Conservation (phyloP, 2,329 filamentous ascomycete species). For the Xylariales sp. region DNA sequence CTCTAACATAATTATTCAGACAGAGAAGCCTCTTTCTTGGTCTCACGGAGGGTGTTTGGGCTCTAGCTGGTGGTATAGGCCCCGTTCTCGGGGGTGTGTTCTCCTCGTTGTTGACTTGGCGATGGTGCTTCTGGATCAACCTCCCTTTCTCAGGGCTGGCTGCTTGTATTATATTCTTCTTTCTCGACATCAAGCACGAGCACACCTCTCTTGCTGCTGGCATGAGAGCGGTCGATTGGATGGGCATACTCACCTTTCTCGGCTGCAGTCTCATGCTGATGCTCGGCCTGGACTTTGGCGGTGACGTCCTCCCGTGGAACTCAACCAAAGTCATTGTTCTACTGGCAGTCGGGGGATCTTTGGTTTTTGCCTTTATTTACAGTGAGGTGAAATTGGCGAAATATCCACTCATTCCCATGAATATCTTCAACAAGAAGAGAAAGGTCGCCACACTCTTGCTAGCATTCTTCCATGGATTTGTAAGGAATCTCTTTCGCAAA, state of each 20-base stretch:
- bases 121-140: constrained; percentile 18
- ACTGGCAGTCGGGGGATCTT: neutral
- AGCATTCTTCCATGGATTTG: constrained; percentile 2
- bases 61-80: constrained; percentile 19
- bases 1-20: neutral
- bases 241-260: neutral
- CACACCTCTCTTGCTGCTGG: constrained; percentile 1
- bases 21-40: constrained; percentile 16
- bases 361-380: constrained; percentile 2
- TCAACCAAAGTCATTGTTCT: constrained; percentile 2
- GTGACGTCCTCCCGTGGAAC: constrained; percentile 2
- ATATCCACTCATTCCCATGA: constrained; percentile 3
- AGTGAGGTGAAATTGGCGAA: constrained; percentile 1
- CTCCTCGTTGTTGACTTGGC: constrained; percentile 14
- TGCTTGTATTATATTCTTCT: neutral
- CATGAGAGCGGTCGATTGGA: constrained; percentile 2
- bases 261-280: constrained; percentile 1
- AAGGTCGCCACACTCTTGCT: neutral
- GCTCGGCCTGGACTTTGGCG: constrained; percentile 4
- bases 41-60: constrained; percentile 47
- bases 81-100: constrained; percentile 18
- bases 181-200: constrained; percentile 3
- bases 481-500: neutral
- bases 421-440: neutral
- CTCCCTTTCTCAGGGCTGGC: constrained; percentile 2